These are phyloP conservation scores for Rauvolfia tetraphylla DNA, from an alignment of 257 asterid genomes.

Conservation along the genomic window DNA sequence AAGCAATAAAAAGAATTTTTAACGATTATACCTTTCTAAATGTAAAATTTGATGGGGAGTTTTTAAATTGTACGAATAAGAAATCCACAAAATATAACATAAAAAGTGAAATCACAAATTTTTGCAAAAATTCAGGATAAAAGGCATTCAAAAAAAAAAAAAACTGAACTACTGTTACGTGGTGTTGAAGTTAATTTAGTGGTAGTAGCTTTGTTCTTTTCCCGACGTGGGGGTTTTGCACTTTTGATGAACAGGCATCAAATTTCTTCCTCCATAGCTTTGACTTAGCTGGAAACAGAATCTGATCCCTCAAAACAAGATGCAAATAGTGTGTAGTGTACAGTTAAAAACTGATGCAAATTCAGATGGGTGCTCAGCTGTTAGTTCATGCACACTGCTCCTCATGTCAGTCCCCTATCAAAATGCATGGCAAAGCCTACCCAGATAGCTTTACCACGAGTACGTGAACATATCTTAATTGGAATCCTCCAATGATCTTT, in stretches of 20 bases:
- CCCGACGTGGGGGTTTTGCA: constrained; percentile 9
- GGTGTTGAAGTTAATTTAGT: not conserved
- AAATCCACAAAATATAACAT: not conserved
- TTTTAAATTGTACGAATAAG: no score
- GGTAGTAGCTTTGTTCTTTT: not conserved
- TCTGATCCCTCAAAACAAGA: constrained; percentile 4
- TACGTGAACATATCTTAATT: not conserved
- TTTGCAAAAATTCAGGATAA: not conserved
- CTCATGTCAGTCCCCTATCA: not conserved
- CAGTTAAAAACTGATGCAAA: not conserved
- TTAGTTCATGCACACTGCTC: not conserved
- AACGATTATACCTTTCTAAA: no score
- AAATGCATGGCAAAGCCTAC: constrained; percentile 8
- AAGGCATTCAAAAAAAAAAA: not conserved
- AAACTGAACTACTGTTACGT: not conserved
- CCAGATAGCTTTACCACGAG: not conserved
- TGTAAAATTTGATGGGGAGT: no score
- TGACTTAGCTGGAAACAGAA: constrained; percentile 7
- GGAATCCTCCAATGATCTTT: constrained; percentile 3
- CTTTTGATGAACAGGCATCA: not conserved
- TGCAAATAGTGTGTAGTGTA: not conserved
- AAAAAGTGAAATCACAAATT: not conserved
- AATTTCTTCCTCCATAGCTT: not conserved
- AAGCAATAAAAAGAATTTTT: no score
- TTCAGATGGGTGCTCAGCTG: not conserved